phyloP scores from a whole-genome alignment of 805 yeast genomes.

The Ogataea nakhonphanomensis region DNA sequence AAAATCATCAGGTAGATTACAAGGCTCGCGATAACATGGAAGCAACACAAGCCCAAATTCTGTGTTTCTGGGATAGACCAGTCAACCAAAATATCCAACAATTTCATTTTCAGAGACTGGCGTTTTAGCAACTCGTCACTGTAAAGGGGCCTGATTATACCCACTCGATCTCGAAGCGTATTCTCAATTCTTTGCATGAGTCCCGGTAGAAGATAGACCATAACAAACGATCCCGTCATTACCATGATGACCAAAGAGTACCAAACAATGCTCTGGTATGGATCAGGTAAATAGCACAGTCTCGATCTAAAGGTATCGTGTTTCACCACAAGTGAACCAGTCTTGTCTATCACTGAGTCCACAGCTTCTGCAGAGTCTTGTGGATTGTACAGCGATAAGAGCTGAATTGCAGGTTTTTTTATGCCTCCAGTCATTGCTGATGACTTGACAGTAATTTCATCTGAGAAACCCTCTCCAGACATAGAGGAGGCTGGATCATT shows the following conservation, averaged over 20 bases:
- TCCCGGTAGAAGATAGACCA: constrained; percentile 17
- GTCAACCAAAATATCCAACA: constrained; percentile 12
- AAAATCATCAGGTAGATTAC: constrained; percentile 11
- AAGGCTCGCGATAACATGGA: constrained; percentile 10
- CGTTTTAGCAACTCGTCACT: constrained; percentile 7
- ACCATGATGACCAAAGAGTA: constrained; percentile 16
- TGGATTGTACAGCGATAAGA: constrained; percentile 56
- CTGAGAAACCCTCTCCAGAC: constrained; percentile 14
- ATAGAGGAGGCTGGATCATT: background rate
- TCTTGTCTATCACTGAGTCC: constrained; percentile 13
- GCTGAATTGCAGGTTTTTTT: constrained; percentile 77
- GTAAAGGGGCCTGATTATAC: constrained; percentile 6
- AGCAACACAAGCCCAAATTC: constrained; percentile 11
- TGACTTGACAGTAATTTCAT: constrained; percentile 83
- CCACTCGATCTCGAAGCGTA: constrained; percentile 2
- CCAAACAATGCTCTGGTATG: constrained; percentile 21
- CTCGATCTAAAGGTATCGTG: constrained; percentile 28
- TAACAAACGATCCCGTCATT: constrained; percentile 18
- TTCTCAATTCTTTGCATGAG: constrained; percentile 10
- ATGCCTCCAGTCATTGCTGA: constrained; percentile 94
- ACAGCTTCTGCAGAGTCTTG: constrained; percentile 4
- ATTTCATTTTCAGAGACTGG: constrained; percentile 3
- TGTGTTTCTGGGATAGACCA: constrained; percentile 22
- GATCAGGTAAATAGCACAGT: constrained; percentile 31
- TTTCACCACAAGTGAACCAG: constrained; percentile 20